phyloP scores from a whole-genome alignment of 108 stramenopile genomes.

The Stephanodiscus triporus region DNA sequence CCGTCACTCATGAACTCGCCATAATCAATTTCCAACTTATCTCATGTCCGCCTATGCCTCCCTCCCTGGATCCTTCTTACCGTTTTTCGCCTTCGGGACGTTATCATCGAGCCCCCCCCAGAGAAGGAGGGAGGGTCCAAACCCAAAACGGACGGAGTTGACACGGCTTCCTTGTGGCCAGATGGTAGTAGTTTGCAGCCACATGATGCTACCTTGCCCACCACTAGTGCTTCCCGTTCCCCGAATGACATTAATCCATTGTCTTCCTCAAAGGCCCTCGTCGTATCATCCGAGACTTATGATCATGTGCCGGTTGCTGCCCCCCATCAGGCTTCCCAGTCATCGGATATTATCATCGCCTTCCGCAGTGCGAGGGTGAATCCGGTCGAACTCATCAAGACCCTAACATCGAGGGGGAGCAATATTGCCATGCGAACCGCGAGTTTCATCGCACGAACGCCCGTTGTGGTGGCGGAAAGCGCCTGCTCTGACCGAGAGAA shows the following conservation, averaged over 20 bases:
- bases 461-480: neutral
- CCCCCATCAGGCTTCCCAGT: conserved; percentile 14
- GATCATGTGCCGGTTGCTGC: neutral
- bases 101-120: conserved; percentile 16
- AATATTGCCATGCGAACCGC: conserved; percentile 49
- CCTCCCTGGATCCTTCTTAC: conserved; percentile 46
- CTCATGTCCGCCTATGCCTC: conserved; percentile 54
- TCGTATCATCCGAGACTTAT: neutral
- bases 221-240: neutral
- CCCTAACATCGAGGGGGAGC: conserved; percentile 51
- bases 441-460: conserved; percentile 30
- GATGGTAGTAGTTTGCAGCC: neutral
- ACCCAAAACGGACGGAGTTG: conserved; percentile 5
- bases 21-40: neutral
- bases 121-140: neutral
- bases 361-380: conserved; percentile 71
- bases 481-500: neutral
- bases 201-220: neutral
- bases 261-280: neutral
- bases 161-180: neutral
- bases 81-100: conserved; percentile 47
- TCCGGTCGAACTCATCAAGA: conserved; percentile 64
- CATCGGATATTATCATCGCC: conserved; percentile 47
- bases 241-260: neutral
- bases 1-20: too few relatives aligned